phyloP scores from a whole-genome alignment of 2,329 filamentous ascomycete genomes.

The Colletotrichum sp. region DNA sequence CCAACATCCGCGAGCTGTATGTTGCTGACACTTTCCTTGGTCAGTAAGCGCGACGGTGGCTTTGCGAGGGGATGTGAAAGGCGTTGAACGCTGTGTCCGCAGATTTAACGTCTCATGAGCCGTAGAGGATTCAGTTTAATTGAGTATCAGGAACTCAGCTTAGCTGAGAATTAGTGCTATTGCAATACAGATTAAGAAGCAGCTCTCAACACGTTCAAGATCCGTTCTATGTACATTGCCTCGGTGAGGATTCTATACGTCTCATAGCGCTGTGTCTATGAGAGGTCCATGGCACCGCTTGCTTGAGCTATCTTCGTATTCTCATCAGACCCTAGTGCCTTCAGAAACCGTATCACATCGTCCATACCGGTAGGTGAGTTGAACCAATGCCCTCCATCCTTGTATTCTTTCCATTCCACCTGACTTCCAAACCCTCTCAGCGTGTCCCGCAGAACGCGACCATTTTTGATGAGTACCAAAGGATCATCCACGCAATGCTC shows the following conservation, averaged over 20 bases:
- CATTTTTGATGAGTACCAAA: constrained; percentile 41
- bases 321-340: neutral
- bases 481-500: constrained; percentile 51
- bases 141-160: neutral
- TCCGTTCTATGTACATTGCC: neutral
- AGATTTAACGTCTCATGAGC: no score
- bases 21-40: neutral
- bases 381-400: constrained; percentile 48
- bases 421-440: constrained; percentile 40
- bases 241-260: neutral
- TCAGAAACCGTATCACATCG: constrained; percentile 41
- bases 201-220: neutral
- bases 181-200: neutral
- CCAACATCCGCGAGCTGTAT: neutral
- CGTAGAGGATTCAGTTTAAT: neutral
- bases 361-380: constrained; percentile 48
- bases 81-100: no score
- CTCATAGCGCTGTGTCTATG: neutral
- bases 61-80: neutral
- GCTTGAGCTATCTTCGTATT: neutral
- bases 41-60: neutral
- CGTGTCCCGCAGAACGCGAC: constrained; percentile 36
- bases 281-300: neutral
- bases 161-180: neutral
- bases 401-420: constrained; percentile 47